Evolutionary conservation across 2,329 filamentous ascomycete species (phyloP).

Genomic region (Colletotrichum paranaense): DNA sequence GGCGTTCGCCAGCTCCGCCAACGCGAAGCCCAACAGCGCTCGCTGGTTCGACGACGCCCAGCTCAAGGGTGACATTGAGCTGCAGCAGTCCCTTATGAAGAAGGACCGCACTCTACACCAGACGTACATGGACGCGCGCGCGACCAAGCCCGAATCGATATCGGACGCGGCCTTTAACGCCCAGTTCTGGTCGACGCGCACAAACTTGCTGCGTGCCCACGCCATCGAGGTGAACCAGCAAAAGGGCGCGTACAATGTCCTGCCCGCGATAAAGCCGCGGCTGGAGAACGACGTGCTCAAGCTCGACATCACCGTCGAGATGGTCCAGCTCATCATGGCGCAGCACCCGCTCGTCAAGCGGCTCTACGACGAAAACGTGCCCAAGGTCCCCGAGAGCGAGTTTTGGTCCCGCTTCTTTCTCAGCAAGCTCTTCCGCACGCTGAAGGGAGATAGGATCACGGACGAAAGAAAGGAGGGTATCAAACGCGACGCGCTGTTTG

Average conservation of each 20-base stretch:
- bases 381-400: constrained; percentile 79
- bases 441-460: constrained; percentile 88
- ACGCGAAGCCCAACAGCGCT: constrained; percentile 64
- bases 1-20: constrained; percentile 80
- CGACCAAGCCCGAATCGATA: constrained; percentile 86
- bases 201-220: constrained; percentile 87
- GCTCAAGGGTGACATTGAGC: constrained; percentile 80
- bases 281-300: constrained; percentile 80
- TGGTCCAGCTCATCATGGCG: constrained; percentile 91
- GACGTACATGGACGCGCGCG: constrained; percentile 87
- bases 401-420: constrained; percentile 98
- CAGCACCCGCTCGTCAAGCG: constrained; percentile 92
- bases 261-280: constrained; percentile 87
- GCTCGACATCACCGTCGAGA: constrained; percentile 88
- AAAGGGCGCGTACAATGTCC: constrained; percentile 91
- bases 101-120: constrained; percentile 80
- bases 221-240: constrained; percentile 90
- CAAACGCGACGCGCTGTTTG: constrained; percentile 76
- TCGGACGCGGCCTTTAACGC: constrained; percentile 84
- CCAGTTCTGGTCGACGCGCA: constrained; percentile 94
- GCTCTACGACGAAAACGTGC: constrained; percentile 94
- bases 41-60: constrained; percentile 84
- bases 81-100: constrained; percentile 90
- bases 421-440: constrained; percentile 87
- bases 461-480: constrained; percentile 74